These are phyloP conservation scores for Boletus coccyginus DNA, from an alignment of 768 basidiomycete species.

Conservation along the genomic window DNA sequence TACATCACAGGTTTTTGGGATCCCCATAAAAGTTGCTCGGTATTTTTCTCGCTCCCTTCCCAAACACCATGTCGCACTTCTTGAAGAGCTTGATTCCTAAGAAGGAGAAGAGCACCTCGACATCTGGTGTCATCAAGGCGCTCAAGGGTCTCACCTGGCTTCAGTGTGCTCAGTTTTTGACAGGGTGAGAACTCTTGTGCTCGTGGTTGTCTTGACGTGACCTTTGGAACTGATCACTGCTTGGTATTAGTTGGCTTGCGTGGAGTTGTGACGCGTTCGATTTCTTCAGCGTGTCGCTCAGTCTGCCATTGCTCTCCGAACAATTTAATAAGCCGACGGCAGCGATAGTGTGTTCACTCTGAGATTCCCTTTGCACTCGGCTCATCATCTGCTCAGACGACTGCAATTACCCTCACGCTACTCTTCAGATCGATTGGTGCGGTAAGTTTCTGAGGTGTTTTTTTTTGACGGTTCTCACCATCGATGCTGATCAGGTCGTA, in stretches of 20 bases:
- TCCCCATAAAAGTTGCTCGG: constrained; percentile 14
- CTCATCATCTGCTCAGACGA: constrained; percentile 43
- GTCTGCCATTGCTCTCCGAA: constrained; percentile 42
- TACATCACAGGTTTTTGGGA: constrained; percentile 1
- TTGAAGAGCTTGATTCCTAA: constrained; percentile 47
- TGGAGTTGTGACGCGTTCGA: constrained; percentile 89
- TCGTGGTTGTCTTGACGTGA: not conserved
- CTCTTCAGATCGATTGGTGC: constrained; percentile 83
- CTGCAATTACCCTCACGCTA: constrained; percentile 87
- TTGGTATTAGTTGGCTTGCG: constrained; percentile 62
- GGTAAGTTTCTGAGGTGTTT: constrained; percentile 30
- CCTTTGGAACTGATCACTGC: not conserved
- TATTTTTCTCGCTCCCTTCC: not conserved
- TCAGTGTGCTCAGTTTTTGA: constrained; percentile 58
- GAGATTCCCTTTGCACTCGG: not conserved
- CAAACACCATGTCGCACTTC: constrained; percentile 31
- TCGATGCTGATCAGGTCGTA: constrained; percentile 39
- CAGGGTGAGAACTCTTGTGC: constrained; percentile 39
- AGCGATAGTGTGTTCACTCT: constrained; percentile 40
- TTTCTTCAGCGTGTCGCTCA: constrained; percentile 77
- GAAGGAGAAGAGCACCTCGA: constrained; percentile 38
- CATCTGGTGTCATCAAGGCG: constrained; percentile 41
- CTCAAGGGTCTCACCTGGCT: constrained; percentile 47
- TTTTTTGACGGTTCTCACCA: not conserved
- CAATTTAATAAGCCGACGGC: constrained; percentile 47